Evolutionary conservation across 176 grass and related monocot genomes (phyloP).

Genomic region (Oryza meyeriana): DNA sequence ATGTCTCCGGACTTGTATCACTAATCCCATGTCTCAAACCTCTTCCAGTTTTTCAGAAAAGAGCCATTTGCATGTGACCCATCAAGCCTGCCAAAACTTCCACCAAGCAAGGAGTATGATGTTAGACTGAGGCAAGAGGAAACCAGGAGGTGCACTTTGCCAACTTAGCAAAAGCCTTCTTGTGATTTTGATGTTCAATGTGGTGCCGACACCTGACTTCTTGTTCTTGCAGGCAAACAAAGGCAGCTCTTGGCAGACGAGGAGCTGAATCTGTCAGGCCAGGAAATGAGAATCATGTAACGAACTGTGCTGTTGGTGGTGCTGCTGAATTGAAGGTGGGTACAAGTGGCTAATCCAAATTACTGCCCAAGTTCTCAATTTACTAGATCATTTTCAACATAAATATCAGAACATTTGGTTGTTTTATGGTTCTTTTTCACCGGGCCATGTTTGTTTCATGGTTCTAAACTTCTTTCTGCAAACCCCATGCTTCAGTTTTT

Average conservation of each 20-base stretch:
- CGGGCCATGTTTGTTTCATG: background rate
- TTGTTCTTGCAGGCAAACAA: constrained; percentile 57
- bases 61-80: constrained; percentile 66
- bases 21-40: constrained; percentile 13
- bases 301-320: constrained; percentile 28
- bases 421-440: background rate
- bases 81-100: constrained; percentile 71
- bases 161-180: constrained; percentile 3
- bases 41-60: constrained; percentile 73
- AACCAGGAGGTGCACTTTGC: constrained; percentile 47
- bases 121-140: constrained; percentile 71
- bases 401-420: background rate
- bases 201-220: background rate
- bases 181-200: constrained; percentile 15
- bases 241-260: constrained; percentile 33
- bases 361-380: background rate
- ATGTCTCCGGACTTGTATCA: constrained; percentile 13
- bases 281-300: constrained; percentile 51
- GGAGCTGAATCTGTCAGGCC: constrained; percentile 58
- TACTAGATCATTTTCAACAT: background rate
- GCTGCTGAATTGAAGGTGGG: constrained; percentile 53
- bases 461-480: background rate
- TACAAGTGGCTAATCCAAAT: background rate
- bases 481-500: background rate
- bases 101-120: constrained; percentile 96